Conservation (phyloP, 768 basidiomycete species). For the Kwoniella bestiolae region DNA sequence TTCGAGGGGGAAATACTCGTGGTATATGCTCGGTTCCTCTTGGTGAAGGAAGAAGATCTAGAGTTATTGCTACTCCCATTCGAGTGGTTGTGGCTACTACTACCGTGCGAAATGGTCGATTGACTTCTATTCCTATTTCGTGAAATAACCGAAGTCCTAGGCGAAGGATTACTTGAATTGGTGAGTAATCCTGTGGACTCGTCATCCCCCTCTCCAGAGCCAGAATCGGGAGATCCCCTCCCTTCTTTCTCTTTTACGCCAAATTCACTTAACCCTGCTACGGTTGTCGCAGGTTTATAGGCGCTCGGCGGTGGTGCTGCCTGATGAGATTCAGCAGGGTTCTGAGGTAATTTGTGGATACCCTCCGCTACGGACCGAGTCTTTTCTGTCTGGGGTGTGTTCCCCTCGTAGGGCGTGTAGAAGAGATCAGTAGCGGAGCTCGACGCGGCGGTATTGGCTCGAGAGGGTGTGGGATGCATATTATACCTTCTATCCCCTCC, state of each 20-base stretch:
- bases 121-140: constrained; percentile 3
- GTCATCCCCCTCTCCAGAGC: constrained; percentile 14
- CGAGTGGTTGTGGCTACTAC: background rate
- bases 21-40: background rate
- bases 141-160: constrained; percentile 3
- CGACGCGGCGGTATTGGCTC: constrained; percentile 9
- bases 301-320: constrained; percentile 1
- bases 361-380: constrained; percentile 7
- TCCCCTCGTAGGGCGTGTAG: constrained; percentile 20
- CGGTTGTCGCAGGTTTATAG: background rate
- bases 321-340: background rate
- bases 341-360: constrained; percentile 6
- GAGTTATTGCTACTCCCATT: background rate
- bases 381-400: constrained; percentile 20
- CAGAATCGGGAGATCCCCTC: constrained; percentile 11
- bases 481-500: background rate
- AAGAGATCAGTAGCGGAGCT: constrained; percentile 21
- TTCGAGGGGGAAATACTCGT: background rate
- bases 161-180: background rate
- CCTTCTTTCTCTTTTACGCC: constrained; percentile 9
- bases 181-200: constrained; percentile 20
- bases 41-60: constrained; percentile 9
- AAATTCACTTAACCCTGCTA: constrained; percentile 8
- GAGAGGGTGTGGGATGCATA: constrained; percentile 1
- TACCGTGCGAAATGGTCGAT: constrained; percentile 1